Conservation (phyloP, 768 basidiomycete species). For the Dentipellis sp. region DNA sequence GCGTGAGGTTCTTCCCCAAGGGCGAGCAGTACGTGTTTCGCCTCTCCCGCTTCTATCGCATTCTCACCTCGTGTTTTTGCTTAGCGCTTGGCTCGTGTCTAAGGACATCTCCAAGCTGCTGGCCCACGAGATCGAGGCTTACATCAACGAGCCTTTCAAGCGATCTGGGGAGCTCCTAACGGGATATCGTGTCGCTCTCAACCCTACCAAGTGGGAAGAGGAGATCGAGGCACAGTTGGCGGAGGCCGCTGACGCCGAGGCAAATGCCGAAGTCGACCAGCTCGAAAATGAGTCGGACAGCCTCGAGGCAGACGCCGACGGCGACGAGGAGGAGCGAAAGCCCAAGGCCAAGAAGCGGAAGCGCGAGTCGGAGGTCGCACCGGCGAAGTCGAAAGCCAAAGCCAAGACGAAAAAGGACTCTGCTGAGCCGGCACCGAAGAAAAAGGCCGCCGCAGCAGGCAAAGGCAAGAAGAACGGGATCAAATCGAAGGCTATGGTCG, state of each 20-base stretch:
- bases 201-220: slow-evolving; percentile 63
- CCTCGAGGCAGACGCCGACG: slow-evolving; percentile 36
- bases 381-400: slow-evolving; percentile 32
- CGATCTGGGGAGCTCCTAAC: slow-evolving; percentile 64
- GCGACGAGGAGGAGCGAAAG: slow-evolving; percentile 31
- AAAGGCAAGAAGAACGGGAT: slow-evolving; percentile 46
- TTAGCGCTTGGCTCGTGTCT: slow-evolving; percentile 75
- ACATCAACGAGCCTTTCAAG: slow-evolving; percentile 70
- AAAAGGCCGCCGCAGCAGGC: slow-evolving; percentile 24
- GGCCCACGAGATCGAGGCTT: slow-evolving; percentile 74
- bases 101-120: slow-evolving; percentile 79
- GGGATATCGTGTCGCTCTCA: slow-evolving; percentile 68
- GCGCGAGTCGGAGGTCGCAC: slow-evolving; percentile 44
- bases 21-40: slow-evolving; percentile 77
- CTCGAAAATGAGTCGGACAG: slow-evolving; percentile 44
- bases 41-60: slow-evolving; percentile 5
- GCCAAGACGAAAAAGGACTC: slow-evolving; percentile 36
- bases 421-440: slow-evolving; percentile 26
- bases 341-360: slow-evolving; percentile 49
- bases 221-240: slow-evolving; percentile 27
- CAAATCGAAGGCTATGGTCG: slow-evolving; percentile 55
- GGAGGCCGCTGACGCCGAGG: slow-evolving; percentile 35
- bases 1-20: slow-evolving; percentile 83
- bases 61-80: slow-evolving; percentile 8
- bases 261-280: slow-evolving; percentile 59